Percentiles rank a stretch among this genome's conserved stretches.
These are phyloP conservation scores for Melastoma malabathricum DNA, from an alignment of 345 rosid species.

Conservation along the genomic window DNA sequence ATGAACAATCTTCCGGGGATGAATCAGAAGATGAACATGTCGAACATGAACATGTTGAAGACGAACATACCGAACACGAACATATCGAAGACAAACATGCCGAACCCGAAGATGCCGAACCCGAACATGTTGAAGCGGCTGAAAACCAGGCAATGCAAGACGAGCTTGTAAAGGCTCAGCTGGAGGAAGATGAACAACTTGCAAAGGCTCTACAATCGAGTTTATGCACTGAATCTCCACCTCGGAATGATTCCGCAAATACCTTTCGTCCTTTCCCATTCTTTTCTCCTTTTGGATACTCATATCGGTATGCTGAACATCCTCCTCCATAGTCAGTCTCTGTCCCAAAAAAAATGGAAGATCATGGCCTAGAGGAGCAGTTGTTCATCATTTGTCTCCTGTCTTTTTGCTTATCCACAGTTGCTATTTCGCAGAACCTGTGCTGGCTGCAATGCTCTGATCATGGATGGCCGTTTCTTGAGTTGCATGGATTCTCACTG, in stretches of 20 bases:
- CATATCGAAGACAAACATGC: conserved; percentile 1
- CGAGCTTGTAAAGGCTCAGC: conserved; percentile 24
- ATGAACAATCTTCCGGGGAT: conserved; percentile 1
- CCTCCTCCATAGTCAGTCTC: background rate
- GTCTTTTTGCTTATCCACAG: too few relatives aligned
- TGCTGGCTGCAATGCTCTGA: conserved; percentile 29
- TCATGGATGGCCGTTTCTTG: conserved; percentile 25
- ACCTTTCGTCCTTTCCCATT: conserved; percentile 40
- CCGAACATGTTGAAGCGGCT: background rate
- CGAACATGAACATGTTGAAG: background rate
- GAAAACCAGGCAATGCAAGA: conserved; percentile 4
- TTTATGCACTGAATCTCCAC: conserved; percentile 41
- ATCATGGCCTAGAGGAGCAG: too few relatives aligned
- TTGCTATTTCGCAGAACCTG: conserved; percentile 18
- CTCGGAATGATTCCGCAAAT: conserved; percentile 30
- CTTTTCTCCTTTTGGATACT: conserved; percentile 29
- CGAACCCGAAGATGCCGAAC: background rate
- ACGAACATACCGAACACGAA: background rate
- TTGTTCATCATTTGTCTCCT: too few relatives aligned
- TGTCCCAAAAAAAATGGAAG: too few relatives aligned
- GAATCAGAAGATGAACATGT: conserved; percentile 3
- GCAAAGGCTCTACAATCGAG: conserved; percentile 92
- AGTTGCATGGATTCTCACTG: conserved; percentile 27
- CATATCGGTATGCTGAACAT: too few relatives aligned
- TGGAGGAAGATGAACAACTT: conserved; percentile 81